Percentiles rank a stretch among this genome's conserved stretches.
Conservation (phyloP, 306 rosid species). For the Dryas alaskensis region DNA sequence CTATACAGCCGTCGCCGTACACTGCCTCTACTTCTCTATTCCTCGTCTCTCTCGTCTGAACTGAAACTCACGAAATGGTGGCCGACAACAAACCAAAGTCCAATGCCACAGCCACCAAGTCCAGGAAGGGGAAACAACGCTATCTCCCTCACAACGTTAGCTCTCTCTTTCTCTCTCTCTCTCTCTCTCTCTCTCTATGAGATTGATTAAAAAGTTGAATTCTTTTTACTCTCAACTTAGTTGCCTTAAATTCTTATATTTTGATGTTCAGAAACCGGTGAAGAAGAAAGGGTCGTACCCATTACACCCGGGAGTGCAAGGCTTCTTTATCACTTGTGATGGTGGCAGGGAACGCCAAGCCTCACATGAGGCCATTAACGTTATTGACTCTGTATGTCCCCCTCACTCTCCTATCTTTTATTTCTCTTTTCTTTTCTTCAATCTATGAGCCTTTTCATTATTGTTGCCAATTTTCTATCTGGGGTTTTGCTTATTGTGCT, state of each 20-base stretch:
- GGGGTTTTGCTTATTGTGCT: conserved; percentile 4
- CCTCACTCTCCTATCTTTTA: not conserved
- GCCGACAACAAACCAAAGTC: conserved; percentile 41
- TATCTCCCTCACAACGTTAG: conserved; percentile 78
- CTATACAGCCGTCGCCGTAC: too few species aligned
- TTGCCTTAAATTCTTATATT: not conserved
- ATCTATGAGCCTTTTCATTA: not conserved
- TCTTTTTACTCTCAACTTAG: not conserved
- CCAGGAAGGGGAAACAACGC: conserved; percentile 70
- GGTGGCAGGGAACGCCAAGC: conserved; percentile 98
- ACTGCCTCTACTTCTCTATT: too few species aligned
- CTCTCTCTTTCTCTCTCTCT: conserved; percentile 7
- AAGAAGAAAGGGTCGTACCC: conserved; percentile 89
- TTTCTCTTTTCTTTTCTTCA: not conserved
- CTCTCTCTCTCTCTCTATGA: not conserved
- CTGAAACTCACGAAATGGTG: conserved; percentile 40
- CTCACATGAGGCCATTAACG: conserved; percentile 76
- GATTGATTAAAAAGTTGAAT: not conserved
- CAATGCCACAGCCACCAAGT: conserved; percentile 22
- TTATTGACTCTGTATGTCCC: conserved; percentile 67
- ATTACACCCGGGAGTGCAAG: conserved; percentile 83
- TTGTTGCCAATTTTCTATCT: not conserved
- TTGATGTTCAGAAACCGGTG: conserved; percentile 57
- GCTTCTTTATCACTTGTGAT: conserved; percentile 92
- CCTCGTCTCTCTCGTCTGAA: conserved; percentile 2